Conservation (phyloP, 2,329 filamentous ascomycete species). For the Colletotrichum somersetense region DNA sequence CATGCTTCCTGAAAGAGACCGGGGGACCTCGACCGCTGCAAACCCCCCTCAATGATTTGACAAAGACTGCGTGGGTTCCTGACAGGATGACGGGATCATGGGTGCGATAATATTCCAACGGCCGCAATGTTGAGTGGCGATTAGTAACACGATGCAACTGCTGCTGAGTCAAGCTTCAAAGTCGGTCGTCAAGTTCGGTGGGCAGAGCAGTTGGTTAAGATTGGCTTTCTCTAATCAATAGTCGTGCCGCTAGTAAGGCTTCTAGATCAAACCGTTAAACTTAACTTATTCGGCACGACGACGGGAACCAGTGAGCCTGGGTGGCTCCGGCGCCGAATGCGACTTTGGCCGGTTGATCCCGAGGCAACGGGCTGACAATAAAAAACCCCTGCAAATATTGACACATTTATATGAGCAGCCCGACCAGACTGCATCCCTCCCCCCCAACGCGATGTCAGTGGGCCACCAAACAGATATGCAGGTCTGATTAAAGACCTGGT, state of each 20-base stretch:
- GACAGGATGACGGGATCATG: not conserved
- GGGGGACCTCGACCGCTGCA: conserved; percentile 6
- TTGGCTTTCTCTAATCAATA: not conserved
- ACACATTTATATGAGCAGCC: too few relatives aligned
- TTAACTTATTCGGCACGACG: conserved; percentile 1
- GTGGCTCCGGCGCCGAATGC: conserved; percentile 9
- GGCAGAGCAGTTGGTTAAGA: not conserved
- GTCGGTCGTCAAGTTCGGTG: not conserved
- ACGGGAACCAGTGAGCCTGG: conserved; percentile 12
- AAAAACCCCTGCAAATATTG: too few relatives aligned
- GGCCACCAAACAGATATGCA: too few relatives aligned
- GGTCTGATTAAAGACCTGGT: too few relatives aligned
- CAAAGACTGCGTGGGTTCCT: conserved; percentile 16
- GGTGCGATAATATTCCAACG: not conserved
- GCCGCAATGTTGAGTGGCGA: not conserved
- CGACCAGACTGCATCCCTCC: too few relatives aligned
- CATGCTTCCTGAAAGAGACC: not conserved
- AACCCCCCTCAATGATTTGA: not conserved
- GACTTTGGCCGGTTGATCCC: conserved; percentile 35
- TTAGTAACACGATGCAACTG: not conserved
- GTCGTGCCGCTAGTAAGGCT: not conserved
- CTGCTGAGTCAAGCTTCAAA: conserved; percentile 2
- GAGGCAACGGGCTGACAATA: conserved; percentile 19
- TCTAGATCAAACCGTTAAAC: conserved; percentile 6
- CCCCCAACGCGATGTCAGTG: too few relatives aligned